phyloP scores from a whole-genome alignment of 345 rosid genomes.

The Durio zibethinus region DNA sequence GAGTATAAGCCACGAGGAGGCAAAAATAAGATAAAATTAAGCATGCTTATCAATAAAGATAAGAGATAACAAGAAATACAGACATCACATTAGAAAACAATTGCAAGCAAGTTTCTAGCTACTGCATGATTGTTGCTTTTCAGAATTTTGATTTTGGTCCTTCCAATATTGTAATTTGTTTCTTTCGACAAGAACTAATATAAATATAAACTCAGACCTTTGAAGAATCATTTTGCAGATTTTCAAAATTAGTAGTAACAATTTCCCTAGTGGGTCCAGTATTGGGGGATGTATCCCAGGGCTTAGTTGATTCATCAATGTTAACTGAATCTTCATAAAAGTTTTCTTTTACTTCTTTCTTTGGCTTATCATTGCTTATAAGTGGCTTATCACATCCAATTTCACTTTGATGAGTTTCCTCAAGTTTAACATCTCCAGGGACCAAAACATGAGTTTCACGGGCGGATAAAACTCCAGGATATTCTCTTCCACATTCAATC shows the following conservation, averaged over 20 bases:
- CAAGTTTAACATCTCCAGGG: constrained; percentile 16
- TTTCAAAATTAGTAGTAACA: constrained; percentile 16
- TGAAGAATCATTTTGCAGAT: constrained; percentile 21
- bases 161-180: background rate
- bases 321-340: constrained; percentile 14
- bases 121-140: background rate
- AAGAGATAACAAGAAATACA: background rate
- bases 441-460: constrained; percentile 28
- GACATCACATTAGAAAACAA: background rate
- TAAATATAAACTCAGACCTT: constrained; percentile 32
- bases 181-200: background rate
- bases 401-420: constrained; percentile 28
- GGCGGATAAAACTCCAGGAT: constrained; percentile 17
- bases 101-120: background rate
- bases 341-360: constrained; percentile 17
- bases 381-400: constrained; percentile 11
- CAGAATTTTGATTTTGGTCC: background rate
- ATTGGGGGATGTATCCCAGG: constrained; percentile 12
- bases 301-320: constrained; percentile 15
- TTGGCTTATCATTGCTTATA: constrained; percentile 18
- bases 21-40: background rate
- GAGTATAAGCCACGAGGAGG: background rate
- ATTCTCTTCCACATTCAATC: constrained; percentile 32
- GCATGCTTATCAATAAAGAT: background rate
- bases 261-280: constrained; percentile 10